A percentile compares a stretch with the other conserved stretches of the same genome.
Evolutionary conservation across 257 asterid genomes (phyloP).

Genomic region (Solanum okadae): DNA sequence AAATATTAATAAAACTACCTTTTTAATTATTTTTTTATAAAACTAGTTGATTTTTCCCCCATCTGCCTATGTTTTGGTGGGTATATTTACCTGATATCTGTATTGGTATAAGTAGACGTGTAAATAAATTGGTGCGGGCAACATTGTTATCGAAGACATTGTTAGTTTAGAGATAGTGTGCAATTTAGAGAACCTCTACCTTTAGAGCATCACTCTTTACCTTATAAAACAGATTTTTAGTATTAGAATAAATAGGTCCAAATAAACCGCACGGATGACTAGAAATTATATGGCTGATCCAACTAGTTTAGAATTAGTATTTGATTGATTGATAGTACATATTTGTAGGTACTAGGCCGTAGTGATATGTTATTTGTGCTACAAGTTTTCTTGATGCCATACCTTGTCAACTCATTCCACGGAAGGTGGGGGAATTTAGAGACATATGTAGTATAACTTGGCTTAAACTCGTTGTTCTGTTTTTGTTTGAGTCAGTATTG

Average conservation of each 20-base stretch:
- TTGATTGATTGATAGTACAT: background rate
- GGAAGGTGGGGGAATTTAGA: background rate
- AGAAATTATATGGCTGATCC: background rate
- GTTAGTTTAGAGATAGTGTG: background rate
- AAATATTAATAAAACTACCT: background rate
- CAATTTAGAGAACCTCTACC: background rate
- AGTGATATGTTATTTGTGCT: background rate
- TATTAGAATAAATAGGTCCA: background rate
- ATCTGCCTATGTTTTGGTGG: background rate
- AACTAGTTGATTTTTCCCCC: background rate
- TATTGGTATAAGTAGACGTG: background rate
- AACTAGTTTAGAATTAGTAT: background rate
- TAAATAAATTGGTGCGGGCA: background rate
- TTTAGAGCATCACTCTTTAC: background rate
- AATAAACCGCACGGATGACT: background rate
- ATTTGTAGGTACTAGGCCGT: background rate
- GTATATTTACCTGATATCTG: background rate
- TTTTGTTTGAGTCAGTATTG: slow-evolving; percentile 45
- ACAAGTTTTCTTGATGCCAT: background rate
- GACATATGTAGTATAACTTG: background rate
- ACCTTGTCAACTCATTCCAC: background rate
- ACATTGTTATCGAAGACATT: background rate
- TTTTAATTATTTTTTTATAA: background rate
- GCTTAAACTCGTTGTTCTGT: background rate
- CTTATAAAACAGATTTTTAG: background rate